Base-by-base conservation (phyloP, 345 rosid genomes). In the Syzygium aqueum region DNA sequence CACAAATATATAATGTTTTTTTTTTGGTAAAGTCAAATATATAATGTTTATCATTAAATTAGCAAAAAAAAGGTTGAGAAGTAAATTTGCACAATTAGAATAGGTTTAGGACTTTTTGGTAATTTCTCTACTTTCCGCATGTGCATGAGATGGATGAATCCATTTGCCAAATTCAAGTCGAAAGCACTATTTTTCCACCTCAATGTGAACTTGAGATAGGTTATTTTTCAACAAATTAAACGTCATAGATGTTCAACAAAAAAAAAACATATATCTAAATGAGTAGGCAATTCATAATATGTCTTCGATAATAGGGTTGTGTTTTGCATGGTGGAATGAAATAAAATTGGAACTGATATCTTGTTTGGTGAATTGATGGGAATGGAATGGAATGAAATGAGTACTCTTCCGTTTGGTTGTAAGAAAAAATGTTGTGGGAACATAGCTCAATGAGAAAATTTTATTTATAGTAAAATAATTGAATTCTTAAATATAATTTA, bases 131-230 rank as follows among this genome's bases (percentile, higher is more conserved):
- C 46, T 61, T 6, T 61, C 73, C 9, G 13, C 12, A 16, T 13
- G 0, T 1, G 8, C 28, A 30, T 14, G 33, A 61, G 73, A n/a
- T 0, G 0, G 37, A 22, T 4, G 7, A 6, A 73, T 0, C 0
- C 25, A 0, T 37, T 37, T 37, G 5, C 27, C 25, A 1, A 37
- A 2, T 40, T 73, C 7, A 0, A 73, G 43, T 67, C 0, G 6
- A 67, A 33, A 30, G 4, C 0, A 11, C 2, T 2, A 17, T 8
- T 65, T 30, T 61, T 16, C 21, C 23, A 30, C 2, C 6, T 67
- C 43, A 3, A 17, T 8, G 8, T 0, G 7, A 17, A 9, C 46
- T 1, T 3, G 0, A 33, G 7, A 17, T 8, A 1, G 7, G 3
- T 8, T 2, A 0, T 67, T 33, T 67, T 30, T 3, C 0, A 3